A percentile compares a stretch with the other conserved stretches of the same genome.
Evolutionary conservation across 176 grass and related monocot species (phyloP).

Genomic region (Themeda triandra): DNA sequence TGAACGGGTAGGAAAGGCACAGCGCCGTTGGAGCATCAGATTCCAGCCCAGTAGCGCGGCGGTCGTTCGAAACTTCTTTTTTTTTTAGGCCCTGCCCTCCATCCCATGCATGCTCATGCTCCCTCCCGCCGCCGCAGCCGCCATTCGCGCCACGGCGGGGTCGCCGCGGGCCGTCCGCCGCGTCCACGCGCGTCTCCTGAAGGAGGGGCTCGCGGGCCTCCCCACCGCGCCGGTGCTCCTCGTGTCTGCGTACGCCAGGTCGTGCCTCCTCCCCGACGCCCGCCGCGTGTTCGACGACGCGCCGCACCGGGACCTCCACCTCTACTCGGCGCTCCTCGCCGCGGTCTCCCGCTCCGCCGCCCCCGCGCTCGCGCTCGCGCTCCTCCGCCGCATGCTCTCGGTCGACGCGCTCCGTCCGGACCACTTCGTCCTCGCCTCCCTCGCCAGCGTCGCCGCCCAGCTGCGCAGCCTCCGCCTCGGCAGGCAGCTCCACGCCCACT

Average conservation of each 20-base stretch:
- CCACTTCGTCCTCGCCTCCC: slow-evolving; percentile 65
- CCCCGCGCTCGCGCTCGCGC: slow-evolving; percentile 31
- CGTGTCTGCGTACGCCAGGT: slow-evolving; percentile 56
- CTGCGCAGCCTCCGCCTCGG: slow-evolving; percentile 53
- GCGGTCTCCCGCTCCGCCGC: slow-evolving; percentile 47
- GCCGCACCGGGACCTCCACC: slow-evolving; percentile 38
- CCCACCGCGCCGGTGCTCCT: slow-evolving; percentile 34
- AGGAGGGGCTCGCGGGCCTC: slow-evolving; percentile 28
- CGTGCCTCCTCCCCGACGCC: slow-evolving; percentile 42
- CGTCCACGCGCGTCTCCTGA: slow-evolving; percentile 59
- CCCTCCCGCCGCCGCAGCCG: slow-evolving; percentile 14
- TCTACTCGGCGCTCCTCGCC: slow-evolving; percentile 71
- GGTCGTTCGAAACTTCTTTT: not conserved
- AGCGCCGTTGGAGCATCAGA: not conserved
- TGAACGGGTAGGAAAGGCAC: not conserved
- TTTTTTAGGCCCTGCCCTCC: not conserved
- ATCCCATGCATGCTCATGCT: slow-evolving; percentile 53
- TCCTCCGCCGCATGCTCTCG: slow-evolving; percentile 56
- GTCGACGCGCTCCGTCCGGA: slow-evolving; percentile 52
- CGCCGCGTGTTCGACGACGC: slow-evolving; percentile 53
- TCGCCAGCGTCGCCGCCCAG: slow-evolving; percentile 41
- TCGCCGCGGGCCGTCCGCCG: slow-evolving; percentile 14
- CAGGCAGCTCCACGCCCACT: slow-evolving; percentile 66
- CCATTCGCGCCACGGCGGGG: slow-evolving; percentile 34
- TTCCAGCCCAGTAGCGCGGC: not conserved